Conservation (phyloP, 371 early-diverging fungal species). For the Mortierella sp. region DNA sequence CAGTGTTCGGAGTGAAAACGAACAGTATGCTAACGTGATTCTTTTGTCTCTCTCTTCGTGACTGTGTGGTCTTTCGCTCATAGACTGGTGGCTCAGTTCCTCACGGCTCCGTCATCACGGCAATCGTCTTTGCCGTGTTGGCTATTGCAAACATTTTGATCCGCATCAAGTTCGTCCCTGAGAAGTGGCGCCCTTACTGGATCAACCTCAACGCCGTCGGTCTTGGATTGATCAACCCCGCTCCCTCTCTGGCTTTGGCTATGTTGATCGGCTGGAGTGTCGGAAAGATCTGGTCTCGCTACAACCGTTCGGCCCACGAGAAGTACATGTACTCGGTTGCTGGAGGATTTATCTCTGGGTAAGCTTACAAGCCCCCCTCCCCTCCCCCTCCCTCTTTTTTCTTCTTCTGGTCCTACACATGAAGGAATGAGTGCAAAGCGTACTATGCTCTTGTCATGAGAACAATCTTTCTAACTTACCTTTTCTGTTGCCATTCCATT, state of each 20-base stretch:
- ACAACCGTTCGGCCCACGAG: constrained; percentile 54
- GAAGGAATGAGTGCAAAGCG: too few species aligned
- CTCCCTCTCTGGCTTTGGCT: constrained; percentile 65
- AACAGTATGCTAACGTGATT: too few species aligned
- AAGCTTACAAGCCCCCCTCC: too few species aligned
- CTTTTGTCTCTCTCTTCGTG: constrained; percentile 17
- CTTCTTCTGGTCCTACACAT: too few species aligned
- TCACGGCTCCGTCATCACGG: constrained; percentile 58
- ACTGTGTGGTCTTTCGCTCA: not conserved
- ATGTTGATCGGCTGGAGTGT: constrained; percentile 71
- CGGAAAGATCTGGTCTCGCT: constrained; percentile 64
- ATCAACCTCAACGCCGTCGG: constrained; percentile 77
- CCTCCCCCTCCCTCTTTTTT: too few species aligned
- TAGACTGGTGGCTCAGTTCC: constrained; percentile 51
- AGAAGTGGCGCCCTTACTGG: constrained; percentile 62
- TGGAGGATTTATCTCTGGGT: constrained; percentile 76
- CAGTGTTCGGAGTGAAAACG: constrained; percentile 30
- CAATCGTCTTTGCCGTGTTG: constrained; percentile 60
- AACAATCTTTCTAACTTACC: too few species aligned
- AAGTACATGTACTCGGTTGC: constrained; percentile 70
- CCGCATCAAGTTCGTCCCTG: constrained; percentile 64
- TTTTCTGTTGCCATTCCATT: too few species aligned
- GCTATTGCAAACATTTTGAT: constrained; percentile 60
- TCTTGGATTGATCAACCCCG: constrained; percentile 73
- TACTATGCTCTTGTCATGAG: too few species aligned